Evolutionary conservation across 768 basidiomycete species (phyloP).

Genomic region (Lyophyllum semitale): DNA sequence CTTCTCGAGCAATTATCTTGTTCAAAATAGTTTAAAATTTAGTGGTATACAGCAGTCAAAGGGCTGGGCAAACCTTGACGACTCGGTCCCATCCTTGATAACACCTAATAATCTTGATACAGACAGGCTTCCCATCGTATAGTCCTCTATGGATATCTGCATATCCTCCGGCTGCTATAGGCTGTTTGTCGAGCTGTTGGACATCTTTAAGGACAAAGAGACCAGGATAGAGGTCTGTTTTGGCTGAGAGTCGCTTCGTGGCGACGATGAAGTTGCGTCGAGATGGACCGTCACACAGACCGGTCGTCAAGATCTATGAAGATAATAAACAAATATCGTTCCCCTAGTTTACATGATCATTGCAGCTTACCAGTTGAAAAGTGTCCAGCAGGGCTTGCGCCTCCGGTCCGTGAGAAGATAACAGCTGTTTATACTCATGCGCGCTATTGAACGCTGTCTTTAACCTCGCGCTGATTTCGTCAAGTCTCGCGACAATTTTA

Average conservation of each 20-base stretch:
- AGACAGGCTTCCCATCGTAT: conserved; percentile 4
- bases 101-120: conserved; percentile 10
- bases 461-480: no score
- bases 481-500: no score
- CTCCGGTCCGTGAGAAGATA: background rate
- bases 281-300: background rate
- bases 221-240: conserved; percentile 7
- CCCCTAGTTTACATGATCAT: no score
- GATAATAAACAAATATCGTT: background rate
- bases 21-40: no score
- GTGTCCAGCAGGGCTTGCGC: background rate
- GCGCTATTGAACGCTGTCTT: no score
- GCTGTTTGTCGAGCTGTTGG: background rate
- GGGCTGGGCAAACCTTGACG: conserved; percentile 5
- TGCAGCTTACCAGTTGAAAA: conserved; percentile 1
- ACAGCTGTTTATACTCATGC: no score
- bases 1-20: conserved; percentile 24
- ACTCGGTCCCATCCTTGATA: conserved; percentile 2
- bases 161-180: conserved; percentile 3
- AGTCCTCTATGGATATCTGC: conserved; percentile 9
- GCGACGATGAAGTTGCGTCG: conserved; percentile 7
- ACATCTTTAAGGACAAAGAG: conserved; percentile 3
- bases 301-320: background rate
- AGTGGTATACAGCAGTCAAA: no score
- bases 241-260: conserved; percentile 8